These are phyloP conservation scores for Phytophthora europaea DNA, from an alignment of 352 stramenopile species.

Conservation along the genomic window DNA sequence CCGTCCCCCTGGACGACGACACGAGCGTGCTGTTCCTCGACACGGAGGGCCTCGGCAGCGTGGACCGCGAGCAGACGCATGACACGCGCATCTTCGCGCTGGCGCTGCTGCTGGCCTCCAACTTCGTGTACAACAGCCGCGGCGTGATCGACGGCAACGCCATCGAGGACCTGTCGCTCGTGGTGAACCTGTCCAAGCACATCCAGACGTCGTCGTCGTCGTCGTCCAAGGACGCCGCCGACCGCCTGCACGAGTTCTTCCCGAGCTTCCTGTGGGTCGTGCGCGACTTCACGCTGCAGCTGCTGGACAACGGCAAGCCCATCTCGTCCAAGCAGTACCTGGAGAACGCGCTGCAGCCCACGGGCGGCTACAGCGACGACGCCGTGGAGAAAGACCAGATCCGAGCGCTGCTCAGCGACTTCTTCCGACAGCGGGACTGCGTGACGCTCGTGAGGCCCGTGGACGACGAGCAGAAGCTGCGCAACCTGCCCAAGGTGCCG, in stretches of 20 bases:
- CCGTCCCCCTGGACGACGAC: conserved; percentile 74
- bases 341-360: conserved; percentile 87
- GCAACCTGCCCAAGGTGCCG: conserved; percentile 71
- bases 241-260: conserved; percentile 84
- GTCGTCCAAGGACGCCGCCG: conserved; percentile 30
- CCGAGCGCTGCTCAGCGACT: conserved; percentile 75
- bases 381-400: conserved; percentile 86
- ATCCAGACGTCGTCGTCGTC: conserved; percentile 77
- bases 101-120: conserved; percentile 84
- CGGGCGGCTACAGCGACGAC: conserved; percentile 83
- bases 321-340: conserved; percentile 93
- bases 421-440: conserved; percentile 91
- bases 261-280: conserved; percentile 92
- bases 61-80: conserved; percentile 88
- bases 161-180: conserved; percentile 92
- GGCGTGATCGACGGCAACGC: conserved; percentile 92
- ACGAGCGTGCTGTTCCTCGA: conserved; percentile 90
- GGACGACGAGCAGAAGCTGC: conserved; percentile 86
- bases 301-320: conserved; percentile 88
- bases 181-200: conserved; percentile 93
- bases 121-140: conserved; percentile 93
- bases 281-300: conserved; percentile 89
- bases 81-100: conserved; percentile 93
- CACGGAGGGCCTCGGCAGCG: conserved; percentile 89
- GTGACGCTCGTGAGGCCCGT: conserved; percentile 92